Conservation (phyloP, 2,329 filamentous ascomycete species). For the Stenocarpella maydis region DNA sequence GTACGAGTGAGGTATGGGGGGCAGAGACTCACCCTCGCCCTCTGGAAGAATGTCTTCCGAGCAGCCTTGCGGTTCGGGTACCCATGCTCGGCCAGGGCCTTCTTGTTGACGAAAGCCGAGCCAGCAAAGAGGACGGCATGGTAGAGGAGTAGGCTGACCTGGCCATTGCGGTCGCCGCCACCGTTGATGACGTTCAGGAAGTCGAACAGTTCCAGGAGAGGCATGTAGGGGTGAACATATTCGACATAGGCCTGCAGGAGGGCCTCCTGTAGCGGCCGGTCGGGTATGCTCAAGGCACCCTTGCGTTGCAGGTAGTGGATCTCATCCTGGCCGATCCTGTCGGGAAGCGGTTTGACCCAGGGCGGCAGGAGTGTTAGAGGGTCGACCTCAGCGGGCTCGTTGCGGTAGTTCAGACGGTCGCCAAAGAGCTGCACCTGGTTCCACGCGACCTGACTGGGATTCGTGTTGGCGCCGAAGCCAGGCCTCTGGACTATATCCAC, state of each 20-base stretch:
- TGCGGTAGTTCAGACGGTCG: background rate
- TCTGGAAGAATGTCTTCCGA: conserved; percentile 87
- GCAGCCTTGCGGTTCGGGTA: conserved; percentile 82
- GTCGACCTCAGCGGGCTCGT: conserved; percentile 54
- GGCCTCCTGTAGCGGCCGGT: conserved; percentile 75
- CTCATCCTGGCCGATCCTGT: conserved; percentile 81
- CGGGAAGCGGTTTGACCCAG: conserved; percentile 78
- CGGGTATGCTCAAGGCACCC: conserved; percentile 82
- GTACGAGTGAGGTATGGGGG: background rate
- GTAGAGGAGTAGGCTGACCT: conserved; percentile 85
- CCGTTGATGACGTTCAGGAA: conserved; percentile 68
- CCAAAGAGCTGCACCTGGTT: background rate
- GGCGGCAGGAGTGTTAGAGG: conserved; percentile 60
- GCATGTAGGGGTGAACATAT: conserved; percentile 95
- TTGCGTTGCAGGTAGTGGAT: conserved; percentile 84
- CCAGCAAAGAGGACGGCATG: conserved; percentile 96
- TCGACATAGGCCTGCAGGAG: conserved; percentile 84
- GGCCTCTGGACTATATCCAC: conserved; percentile 37
- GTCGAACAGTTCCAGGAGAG: conserved; percentile 75
- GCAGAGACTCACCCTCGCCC: conserved; percentile 73
- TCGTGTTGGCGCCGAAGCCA: conserved; percentile 32
- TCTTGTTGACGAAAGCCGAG: conserved; percentile 86
- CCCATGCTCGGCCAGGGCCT: conserved; percentile 77
- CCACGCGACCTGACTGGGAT: conserved; percentile 43
- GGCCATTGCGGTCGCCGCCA: conserved; percentile 73